Conservation (phyloP, 495 filamentous ascomycete genomes). For the Penicillium verhagenii region DNA sequence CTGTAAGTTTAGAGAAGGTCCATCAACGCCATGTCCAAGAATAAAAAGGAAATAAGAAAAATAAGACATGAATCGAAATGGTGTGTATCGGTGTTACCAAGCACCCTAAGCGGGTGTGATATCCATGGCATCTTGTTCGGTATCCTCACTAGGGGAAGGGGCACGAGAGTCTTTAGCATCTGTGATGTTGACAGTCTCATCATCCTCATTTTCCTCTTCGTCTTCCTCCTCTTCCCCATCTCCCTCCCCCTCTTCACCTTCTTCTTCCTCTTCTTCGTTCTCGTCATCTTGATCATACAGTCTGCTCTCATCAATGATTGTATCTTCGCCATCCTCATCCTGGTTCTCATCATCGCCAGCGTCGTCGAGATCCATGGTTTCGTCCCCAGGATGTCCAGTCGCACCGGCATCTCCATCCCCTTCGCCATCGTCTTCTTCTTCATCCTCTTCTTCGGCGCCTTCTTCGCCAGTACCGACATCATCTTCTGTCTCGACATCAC, state of each 20-base stretch:
- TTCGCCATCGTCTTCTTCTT: slow-evolving; percentile 48
- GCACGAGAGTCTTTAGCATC: slow-evolving; percentile 14
- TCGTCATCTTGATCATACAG: slow-evolving; percentile 6
- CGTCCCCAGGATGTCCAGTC: slow-evolving; percentile 13
- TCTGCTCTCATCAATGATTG: slow-evolving; percentile 2
- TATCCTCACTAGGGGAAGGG: slow-evolving; percentile 6
- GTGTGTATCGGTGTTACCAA: too few species aligned
- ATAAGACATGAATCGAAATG: not conserved
- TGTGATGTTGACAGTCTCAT: slow-evolving; percentile 12
- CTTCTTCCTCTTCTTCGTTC: slow-evolving; percentile 11
- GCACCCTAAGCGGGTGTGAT: slow-evolving; percentile 7
- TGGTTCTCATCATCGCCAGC: slow-evolving; percentile 22
- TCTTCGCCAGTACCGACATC: slow-evolving; percentile 40
- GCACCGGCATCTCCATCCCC: slow-evolving; percentile 15
- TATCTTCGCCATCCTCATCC: slow-evolving; percentile 22
- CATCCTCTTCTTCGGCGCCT: slow-evolving; percentile 59
- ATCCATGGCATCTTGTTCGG: slow-evolving; percentile 20
- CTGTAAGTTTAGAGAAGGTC: not conserved
- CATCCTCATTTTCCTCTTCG: slow-evolving; percentile 11
- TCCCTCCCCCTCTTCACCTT: slow-evolving; percentile 14
- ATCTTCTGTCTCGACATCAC: slow-evolving; percentile 31
- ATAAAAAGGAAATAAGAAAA: not conserved
- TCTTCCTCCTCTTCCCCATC: too few species aligned
- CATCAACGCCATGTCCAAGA: not conserved
- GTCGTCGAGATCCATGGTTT: slow-evolving; percentile 19